Percentiles rank a stretch among this genome's conserved stretches.
phyloP scores from a whole-genome alignment of 768 basidiomycete genomes.

The Tylopilus sp. region DNA sequence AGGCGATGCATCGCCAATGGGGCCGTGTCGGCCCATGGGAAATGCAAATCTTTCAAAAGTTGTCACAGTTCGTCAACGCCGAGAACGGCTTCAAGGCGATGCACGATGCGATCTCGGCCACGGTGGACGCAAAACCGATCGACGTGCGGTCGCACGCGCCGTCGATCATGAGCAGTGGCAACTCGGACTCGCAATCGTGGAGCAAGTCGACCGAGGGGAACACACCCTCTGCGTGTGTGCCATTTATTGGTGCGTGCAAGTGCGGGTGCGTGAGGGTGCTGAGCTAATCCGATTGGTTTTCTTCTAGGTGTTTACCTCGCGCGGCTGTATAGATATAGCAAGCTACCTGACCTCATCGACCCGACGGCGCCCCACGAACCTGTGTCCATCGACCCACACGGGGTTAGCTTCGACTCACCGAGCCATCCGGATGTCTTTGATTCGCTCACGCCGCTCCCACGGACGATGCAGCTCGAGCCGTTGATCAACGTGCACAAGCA shows the following conservation, averaged over 20 bases:
- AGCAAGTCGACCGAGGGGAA: conserved; percentile 40
- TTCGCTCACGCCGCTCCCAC: conserved; percentile 64
- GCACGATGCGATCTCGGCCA: conserved; percentile 57
- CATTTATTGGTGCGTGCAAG: conserved; percentile 65
- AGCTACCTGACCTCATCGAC: conserved; percentile 77
- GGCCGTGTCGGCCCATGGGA: conserved; percentile 66
- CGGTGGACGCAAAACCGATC: conserved; percentile 63
- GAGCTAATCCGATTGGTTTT: conserved; percentile 1
- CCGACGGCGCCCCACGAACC: conserved; percentile 72
- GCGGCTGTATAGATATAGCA: conserved; percentile 60
- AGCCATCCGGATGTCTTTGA: conserved; percentile 79
- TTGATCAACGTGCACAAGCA: conserved; percentile 90
- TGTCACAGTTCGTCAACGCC: conserved; percentile 62
- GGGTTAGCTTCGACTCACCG: conserved; percentile 63
- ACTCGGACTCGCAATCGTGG: conserved; percentile 38
- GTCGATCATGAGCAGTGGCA: conserved; percentile 47
- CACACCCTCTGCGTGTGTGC: conserved; percentile 62
- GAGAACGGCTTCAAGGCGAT: conserved; percentile 74
- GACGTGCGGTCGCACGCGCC: conserved; percentile 51
- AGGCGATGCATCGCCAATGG: conserved; percentile 67
- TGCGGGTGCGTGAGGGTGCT: not conserved
- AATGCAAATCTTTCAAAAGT: conserved; percentile 65
- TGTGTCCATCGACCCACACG: conserved; percentile 60
- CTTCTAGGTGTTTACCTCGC: conserved; percentile 70
- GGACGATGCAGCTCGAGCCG: conserved; percentile 78